Base-by-base conservation (phyloP, 495 filamentous ascomycete species). In the Collariella sp. region DNA sequence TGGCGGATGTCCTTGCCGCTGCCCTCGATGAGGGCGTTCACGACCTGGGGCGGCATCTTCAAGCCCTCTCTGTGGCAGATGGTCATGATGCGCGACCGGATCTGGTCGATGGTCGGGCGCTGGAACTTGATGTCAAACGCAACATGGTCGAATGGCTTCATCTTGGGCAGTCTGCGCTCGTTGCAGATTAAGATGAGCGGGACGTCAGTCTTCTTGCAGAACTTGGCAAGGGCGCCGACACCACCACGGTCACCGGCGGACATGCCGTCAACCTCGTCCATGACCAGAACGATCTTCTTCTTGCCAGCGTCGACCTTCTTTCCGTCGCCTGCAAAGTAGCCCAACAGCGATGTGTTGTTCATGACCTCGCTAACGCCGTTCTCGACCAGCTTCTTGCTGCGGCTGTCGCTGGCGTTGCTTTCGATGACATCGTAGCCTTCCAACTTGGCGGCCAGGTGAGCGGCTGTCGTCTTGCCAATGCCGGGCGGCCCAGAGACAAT, bases 231-330 rank as follows among this genome's bases (percentile, higher is more conserved):
- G 31, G 94, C 91, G 19, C 91, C 93, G 38, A 99, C 94, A 65
- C 93, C 93, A 58, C 93, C 93, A 40, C 93, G 83, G 67, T 99
- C 93, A 61, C 93, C 93, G 39, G 90, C 90, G 43, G 91, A 96
- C 93, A 99, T 99, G 33, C 93, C 93, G 63, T 99, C 93, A 6
- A 99, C 93, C 69, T 99, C 93, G 61, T 99, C 93, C 94, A 99
- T 96, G 72, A 99, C 86, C 12, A 99, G 74, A 9, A 96, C 88
- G 23, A 96, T 80, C 55, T 95, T 95, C 72, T 91, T 91, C 70
- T 91, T 97, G 19, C 75, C 76, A 26, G 72, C 72, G 49, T 96
- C 83, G 5, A 95, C 83, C 53, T 86, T 80, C 71, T 90, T 85
- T 36, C 84, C 86, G 41, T 87, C 83, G 15, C 81, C 85, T n/a